A percentile compares a stretch with the other conserved stretches of the same genome.
Evolutionary conservation across 1,139 yeast genomes (phyloP).

Genomic region (Geotrichum carabidarum): DNA sequence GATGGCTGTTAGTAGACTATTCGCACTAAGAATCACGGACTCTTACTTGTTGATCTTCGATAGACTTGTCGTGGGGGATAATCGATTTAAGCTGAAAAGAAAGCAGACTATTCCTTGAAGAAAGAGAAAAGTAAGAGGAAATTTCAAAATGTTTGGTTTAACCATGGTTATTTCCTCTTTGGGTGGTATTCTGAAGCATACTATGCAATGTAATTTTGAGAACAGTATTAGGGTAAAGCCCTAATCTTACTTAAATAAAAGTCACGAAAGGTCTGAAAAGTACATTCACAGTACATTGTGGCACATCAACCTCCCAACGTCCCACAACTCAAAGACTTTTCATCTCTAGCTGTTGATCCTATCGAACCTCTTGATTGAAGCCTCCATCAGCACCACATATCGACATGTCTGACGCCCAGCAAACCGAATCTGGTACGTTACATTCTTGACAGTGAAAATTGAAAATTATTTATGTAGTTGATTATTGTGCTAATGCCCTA

Average conservation of each 20-base stretch:
- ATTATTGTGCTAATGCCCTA: background rate
- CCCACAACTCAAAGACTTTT: background rate
- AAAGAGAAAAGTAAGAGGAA: conserved; percentile 23
- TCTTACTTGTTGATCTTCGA: conserved; percentile 25
- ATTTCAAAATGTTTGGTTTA: background rate
- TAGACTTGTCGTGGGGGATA: conserved; percentile 39
- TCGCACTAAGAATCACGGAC: background rate
- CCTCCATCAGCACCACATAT: conserved; percentile 8
- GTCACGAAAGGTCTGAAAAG: no score
- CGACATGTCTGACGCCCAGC: conserved; percentile 17
- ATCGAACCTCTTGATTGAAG: background rate
- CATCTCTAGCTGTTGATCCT: background rate
- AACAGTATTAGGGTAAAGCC: background rate
- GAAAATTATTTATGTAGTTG: background rate
- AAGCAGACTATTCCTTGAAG: conserved; percentile 57
- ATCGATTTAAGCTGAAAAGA: conserved; percentile 50
- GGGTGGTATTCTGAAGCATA: background rate
- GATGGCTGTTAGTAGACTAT: conserved; percentile 1
- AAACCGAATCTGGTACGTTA: conserved; percentile 11
- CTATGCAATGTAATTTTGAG: background rate
- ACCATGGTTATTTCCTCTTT: background rate
- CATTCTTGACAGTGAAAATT: background rate
- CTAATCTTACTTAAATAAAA: background rate
- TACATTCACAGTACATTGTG: no score
- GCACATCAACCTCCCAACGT: background rate